phyloP scores from a whole-genome alignment of 371 early-diverging fungal species.

The Aphelidium insulamus region DNA sequence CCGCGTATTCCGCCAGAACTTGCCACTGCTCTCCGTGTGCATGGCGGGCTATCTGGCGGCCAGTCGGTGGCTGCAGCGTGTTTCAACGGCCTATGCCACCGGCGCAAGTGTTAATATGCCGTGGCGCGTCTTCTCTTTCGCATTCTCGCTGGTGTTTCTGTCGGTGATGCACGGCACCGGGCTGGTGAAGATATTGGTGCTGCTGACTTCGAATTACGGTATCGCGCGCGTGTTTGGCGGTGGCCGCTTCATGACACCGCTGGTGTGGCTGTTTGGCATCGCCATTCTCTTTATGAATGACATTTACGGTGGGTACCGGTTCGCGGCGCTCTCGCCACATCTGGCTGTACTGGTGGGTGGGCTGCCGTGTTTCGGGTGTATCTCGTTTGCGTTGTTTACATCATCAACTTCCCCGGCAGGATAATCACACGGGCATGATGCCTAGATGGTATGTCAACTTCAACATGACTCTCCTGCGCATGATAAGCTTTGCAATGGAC shows the following conservation, averaged over 20 bases:
- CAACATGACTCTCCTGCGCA: slow-evolving; percentile 68
- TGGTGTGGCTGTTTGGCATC: slow-evolving; percentile 53
- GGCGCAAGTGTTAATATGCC: too few species aligned
- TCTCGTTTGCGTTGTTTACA: background rate
- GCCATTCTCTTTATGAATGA: slow-evolving; percentile 51
- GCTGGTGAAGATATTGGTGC: slow-evolving; percentile 36
- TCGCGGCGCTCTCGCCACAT: slow-evolving; percentile 19
- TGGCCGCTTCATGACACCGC: slow-evolving; percentile 8
- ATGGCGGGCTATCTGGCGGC: slow-evolving; percentile 19
- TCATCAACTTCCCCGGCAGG: slow-evolving; percentile 11
- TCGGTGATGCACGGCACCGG: slow-evolving; percentile 36
- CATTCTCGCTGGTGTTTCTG: slow-evolving; percentile 35
- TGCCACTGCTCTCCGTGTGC: slow-evolving; percentile 31
- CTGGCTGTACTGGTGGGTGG: slow-evolving; percentile 44
- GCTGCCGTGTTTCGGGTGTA: slow-evolving; percentile 2
- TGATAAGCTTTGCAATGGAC: slow-evolving; percentile 79
- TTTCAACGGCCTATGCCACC: slow-evolving; percentile 11
- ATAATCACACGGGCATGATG: slow-evolving; percentile 30
- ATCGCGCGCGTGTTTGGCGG: slow-evolving; percentile 27
- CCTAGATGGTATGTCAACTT: slow-evolving; percentile 71
- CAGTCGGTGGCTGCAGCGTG: slow-evolving; percentile 14
- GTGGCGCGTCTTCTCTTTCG: slow-evolving; percentile 14
- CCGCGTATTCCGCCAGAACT: slow-evolving; percentile 44
- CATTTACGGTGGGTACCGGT: slow-evolving; percentile 40
- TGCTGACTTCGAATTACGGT: slow-evolving; percentile 32